phyloP scores from a whole-genome alignment of 2,329 filamentous ascomycete species.

The Colletotrichum cuscutae region DNA sequence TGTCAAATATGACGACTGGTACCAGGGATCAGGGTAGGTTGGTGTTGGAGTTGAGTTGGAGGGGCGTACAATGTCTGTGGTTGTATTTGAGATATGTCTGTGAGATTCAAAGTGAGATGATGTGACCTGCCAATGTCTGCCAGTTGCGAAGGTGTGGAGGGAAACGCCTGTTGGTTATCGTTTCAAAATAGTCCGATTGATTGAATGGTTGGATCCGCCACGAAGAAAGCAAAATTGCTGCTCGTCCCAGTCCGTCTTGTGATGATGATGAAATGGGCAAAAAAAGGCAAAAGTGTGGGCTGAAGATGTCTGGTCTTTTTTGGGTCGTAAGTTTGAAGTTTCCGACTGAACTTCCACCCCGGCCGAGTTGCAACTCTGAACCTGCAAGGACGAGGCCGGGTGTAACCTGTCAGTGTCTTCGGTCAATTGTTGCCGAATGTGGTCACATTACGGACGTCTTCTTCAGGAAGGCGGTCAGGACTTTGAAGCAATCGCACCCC shows the following conservation, averaged over 20 bases:
- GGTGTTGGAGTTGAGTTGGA: no score
- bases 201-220: neutral
- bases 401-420: neutral
- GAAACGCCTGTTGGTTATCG: neutral
- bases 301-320: neutral
- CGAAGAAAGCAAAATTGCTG: neutral
- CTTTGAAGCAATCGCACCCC: neutral
- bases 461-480: slow-evolving; percentile 20
- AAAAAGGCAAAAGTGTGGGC: slow-evolving; percentile 24
- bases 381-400: slow-evolving; percentile 8
- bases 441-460: neutral
- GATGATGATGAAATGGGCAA: neutral
- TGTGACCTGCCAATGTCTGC: neutral
- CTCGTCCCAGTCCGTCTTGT: neutral
- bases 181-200: slow-evolving; percentile 18
- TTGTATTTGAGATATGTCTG: neutral
- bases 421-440: neutral
- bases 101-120: slow-evolving; percentile 21
- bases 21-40: neutral
- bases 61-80: neutral
- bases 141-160: neutral
- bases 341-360: slow-evolving; percentile 28
- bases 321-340: slow-evolving; percentile 13
- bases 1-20: neutral
- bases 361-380: neutral